phyloP scores from a whole-genome alignment of 2,329 filamentous ascomycete species.

The Tricladium varicosporioides region DNA sequence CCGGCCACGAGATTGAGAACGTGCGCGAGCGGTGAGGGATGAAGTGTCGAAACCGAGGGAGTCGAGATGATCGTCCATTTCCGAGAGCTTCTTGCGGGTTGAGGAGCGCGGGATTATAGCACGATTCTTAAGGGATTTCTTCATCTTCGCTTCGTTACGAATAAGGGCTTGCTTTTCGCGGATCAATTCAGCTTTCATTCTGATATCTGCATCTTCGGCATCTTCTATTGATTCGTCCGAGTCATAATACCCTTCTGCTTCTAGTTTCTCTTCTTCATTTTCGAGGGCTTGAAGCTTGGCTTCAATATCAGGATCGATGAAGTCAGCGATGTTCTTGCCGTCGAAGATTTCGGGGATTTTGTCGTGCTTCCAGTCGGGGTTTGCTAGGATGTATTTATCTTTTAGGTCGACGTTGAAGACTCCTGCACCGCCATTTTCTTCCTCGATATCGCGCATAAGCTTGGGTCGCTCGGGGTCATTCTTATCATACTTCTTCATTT shows the following conservation, averaged over 20 bases:
- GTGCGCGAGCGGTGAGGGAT: conserved; percentile 69
- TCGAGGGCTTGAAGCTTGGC: conserved; percentile 87
- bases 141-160: conserved; percentile 91
- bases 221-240: conserved; percentile 79
- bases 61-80: conserved; percentile 84
- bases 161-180: conserved; percentile 91
- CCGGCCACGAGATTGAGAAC: conserved; percentile 70
- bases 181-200: conserved; percentile 91
- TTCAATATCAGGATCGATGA: conserved; percentile 95
- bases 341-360: conserved; percentile 91
- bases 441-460: conserved; percentile 84
- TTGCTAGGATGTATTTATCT: conserved; percentile 81
- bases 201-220: conserved; percentile 81
- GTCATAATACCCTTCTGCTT: conserved; percentile 91
- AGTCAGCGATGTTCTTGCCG: conserved; percentile 97
- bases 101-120: conserved; percentile 85
- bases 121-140: conserved; percentile 95
- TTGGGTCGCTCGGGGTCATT: conserved; percentile 78
- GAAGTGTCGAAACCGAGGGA: conserved; percentile 82
- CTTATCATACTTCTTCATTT: conserved; percentile 85
- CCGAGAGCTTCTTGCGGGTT: conserved; percentile 76
- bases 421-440: conserved; percentile 89
- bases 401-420: conserved; percentile 94
- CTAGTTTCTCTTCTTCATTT: conserved; percentile 90
- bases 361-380: conserved; percentile 94